Evolutionary conservation across 345 rosid genomes (phyloP), one percentile per base, ranked within the genome.

Genomic region (Hibiscus trionum): DNA sequence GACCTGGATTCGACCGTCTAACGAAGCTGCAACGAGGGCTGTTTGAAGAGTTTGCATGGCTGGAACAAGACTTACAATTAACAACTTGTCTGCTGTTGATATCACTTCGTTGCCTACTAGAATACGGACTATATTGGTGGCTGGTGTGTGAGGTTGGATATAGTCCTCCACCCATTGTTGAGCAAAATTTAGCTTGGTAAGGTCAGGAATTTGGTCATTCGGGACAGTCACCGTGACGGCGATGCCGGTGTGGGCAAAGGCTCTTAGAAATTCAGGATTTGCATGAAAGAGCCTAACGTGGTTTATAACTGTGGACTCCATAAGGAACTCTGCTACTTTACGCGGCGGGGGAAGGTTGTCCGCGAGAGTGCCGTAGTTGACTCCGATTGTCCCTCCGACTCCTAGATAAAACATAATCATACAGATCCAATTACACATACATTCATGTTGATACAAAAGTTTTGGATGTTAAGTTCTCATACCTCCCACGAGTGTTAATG

Each of bases 81-180:
- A 53, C 63, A 80, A 56, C 76, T 79, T 85, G 79, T 79, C 73
- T 0, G 77, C 86, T 1, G 90, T 81, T 59, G 96, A 75, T 35
- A 94, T 29, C 0, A 94, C 95, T 76, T 94, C 98, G 70, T 94
- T 94, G 47, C 98, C 98, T 3, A 94, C 89, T 52, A 94, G 78
- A 71, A 94, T 82, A 3, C 97, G 81, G 82, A 87, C 82, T 4
- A 94, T 83, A 60, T 88, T 84, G n/a, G 95, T 91, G 10, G 90
- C 83, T 0, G 91, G 93, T 21, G 76, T 56, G 81, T 86, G 73
- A 16, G 95, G 88, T 70, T 78, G 78, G 84, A 94, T 77, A 16
- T 87, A 77, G 59, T 73, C 65, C 58, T 76, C 70, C 29, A 93
- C 57, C 98, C 97, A 93, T 73, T 84, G 79, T 75, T 85, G 79